Base-by-base conservation (phyloP, 139 green algal species). In the Ostreobium quekettii region DNA sequence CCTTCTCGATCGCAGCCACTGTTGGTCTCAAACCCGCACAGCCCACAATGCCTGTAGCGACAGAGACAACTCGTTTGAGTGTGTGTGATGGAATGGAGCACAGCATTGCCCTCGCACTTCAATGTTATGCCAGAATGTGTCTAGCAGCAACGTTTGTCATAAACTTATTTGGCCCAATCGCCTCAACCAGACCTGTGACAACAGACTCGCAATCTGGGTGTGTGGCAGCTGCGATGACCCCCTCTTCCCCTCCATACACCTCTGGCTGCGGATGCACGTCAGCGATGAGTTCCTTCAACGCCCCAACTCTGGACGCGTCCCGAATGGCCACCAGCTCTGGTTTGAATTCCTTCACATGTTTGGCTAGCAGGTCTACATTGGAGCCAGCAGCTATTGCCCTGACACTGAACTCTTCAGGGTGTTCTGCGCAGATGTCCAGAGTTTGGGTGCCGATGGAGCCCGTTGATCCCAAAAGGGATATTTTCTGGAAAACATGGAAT, bases 371-470 rank as follows among this genome's bases (percentile, higher is more conserved):
- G 29, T 92, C 78, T 7, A 97, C 71, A 75, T 99, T 99, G 47
- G 79, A 78, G 19, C 93, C 93, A 4, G 95, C 95, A 15, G 87
- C 81, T 48, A 99, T 70, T 11, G 95, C 95, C n/a, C 92, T 85
- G 4, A 99, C 69, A 66, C 86, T 75, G 68, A 97, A 97, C 65
- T 89, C 85, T 37, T 98, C 91, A 11, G 87, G 87, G 81, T 95
- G 79, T 82, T 99, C 95, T 1, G 76, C 84, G 26, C 92, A 87
- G 66, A 99, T 99, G 79, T 99, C 94, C 67, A 99, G 78, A 1
- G 95, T 98, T 75, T 99, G 94, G 36, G 95, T 99, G 67, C 95
- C 95, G 64, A 99, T 99, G 48, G 89, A 97, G 48, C 95, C 95
- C 1, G 82, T 93, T 6, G 83, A 91, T 22, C 90, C 90, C 36